Evolutionary conservation across 805 yeast species (phyloP).

Genomic region (Ogataea minuta): DNA sequence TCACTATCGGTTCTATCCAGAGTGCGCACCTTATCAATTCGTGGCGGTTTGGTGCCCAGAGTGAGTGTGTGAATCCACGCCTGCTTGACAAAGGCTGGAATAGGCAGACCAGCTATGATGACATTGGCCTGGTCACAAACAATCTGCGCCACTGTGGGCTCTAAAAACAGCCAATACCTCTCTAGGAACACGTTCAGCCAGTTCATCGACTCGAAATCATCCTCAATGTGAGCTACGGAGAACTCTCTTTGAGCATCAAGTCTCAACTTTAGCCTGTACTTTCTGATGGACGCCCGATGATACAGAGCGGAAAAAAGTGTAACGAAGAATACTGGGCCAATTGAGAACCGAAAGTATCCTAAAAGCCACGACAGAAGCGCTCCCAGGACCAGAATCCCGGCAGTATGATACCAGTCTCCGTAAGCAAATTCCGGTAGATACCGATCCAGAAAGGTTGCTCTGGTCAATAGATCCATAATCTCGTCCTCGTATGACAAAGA

Average conservation of each 20-base stretch:
- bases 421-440: slow-evolving; percentile 71
- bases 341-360: slow-evolving; percentile 73
- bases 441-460: slow-evolving; percentile 72
- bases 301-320: slow-evolving; percentile 59
- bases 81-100: slow-evolving; percentile 80
- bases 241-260: slow-evolving; percentile 85
- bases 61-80: slow-evolving; percentile 88
- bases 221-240: slow-evolving; percentile 75
- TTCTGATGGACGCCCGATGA: slow-evolving; percentile 81
- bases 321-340: slow-evolving; percentile 79
- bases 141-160: slow-evolving; percentile 84
- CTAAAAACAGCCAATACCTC: slow-evolving; percentile 88
- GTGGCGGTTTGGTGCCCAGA: slow-evolving; percentile 92
- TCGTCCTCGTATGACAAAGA: slow-evolving; percentile 66
- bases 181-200: slow-evolving; percentile 90
- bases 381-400: slow-evolving; percentile 65
- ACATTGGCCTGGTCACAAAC: slow-evolving; percentile 86
- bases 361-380: slow-evolving; percentile 72
- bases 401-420: slow-evolving; percentile 96
- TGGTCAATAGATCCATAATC: slow-evolving; percentile 63
- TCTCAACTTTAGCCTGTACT: slow-evolving; percentile 70
- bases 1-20: slow-evolving; percentile 87
- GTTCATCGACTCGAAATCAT: slow-evolving; percentile 90
- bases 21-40: slow-evolving; percentile 87
- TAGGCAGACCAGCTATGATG: slow-evolving; percentile 69